These are phyloP conservation scores for Fusarium sp. DNA, from an alignment of 2,329 filamentous ascomycete species.

Conservation along the genomic window DNA sequence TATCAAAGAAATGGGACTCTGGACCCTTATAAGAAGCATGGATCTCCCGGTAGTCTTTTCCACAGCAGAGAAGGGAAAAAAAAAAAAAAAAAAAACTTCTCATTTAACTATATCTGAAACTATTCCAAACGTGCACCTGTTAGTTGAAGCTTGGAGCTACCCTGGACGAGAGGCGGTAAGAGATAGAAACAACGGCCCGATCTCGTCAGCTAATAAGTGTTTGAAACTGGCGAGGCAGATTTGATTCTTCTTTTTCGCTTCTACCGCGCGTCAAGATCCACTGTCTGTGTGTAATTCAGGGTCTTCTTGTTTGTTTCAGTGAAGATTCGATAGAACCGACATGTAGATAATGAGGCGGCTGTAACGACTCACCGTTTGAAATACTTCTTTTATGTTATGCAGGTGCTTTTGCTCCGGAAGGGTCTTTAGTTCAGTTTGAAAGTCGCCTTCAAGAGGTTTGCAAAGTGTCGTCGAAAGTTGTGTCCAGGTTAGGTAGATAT, in stretches of 20 bases:
- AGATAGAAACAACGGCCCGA: slow-evolving; percentile 12
- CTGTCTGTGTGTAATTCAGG: neutral
- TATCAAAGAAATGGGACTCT: neutral
- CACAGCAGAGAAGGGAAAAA: neutral
- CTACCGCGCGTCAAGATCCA: slow-evolving; percentile 7
- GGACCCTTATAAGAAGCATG: neutral
- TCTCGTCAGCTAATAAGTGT: neutral
- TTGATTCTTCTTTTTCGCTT: neutral
- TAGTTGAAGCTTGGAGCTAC: slow-evolving; percentile 15
- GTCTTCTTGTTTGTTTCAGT: slow-evolving; percentile 1
- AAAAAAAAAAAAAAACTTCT: neutral
- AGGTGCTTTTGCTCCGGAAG: fast-evolving
- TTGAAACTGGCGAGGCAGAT: slow-evolving; percentile 14
- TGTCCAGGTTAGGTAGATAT: neutral
- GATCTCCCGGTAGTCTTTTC: neutral
- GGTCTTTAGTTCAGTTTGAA: neutral
- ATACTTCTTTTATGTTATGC: neutral
- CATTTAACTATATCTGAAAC: slow-evolving; percentile 9
- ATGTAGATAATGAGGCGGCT: neutral
- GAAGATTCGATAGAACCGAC: neutral
- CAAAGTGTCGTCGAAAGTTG: neutral
- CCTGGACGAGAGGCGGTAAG: slow-evolving; percentile 1
- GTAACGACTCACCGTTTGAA: neutral
- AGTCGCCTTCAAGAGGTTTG: neutral
- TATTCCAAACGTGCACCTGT: slow-evolving; percentile 3